Base-by-base conservation (phyloP, 805 yeast genomes). In the Starmerella apicola region DNA sequence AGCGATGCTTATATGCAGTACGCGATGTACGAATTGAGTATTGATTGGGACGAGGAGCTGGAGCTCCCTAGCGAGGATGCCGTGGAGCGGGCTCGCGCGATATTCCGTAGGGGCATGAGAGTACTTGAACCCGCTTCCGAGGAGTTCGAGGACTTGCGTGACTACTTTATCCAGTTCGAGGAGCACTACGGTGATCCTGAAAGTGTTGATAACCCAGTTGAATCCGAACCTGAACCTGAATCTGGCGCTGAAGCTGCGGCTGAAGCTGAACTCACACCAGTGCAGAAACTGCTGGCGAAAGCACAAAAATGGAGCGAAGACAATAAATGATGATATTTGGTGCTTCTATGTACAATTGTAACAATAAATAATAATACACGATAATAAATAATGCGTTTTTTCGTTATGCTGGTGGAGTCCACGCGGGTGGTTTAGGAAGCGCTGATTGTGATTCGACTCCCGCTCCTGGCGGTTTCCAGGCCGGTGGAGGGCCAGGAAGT, bases 11-110 rank as follows among this genome's bases (percentile, higher is more conserved):
- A 91, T 83, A 68, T 80, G 12, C 65, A 75, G 20, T 68, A 65
- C 51, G 94, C 94, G 2, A 58, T 74, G 47, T 79, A 81, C 56
- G 94, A 83, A 55, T 62, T 79, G 2, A 64, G 77, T 1, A 67
- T 76, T 1, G 68, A 67, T 10, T 62, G 58, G 17, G 70, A 66
- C 28, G 68, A 60, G 12, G 71, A 62, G 1, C 66, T 67, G 13
- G 81, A 66, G 12, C 48, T 57, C 8, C 66, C 68, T 39, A 67
- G 78, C 41, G 72, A 66, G 44, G 65, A 59, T 5, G 59, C 80
- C 32, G 63, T 64, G 28, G 51, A 54, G 0, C 66, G 67, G 2
- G 68, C 81, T 0, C 64, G 95, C 36, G 46, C 47, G 0, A 59
- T 78, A 1, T 83, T 80, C 56, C 65, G 71, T 35, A 55, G 66